Conservation (phyloP, 2,329 filamentous ascomycete genomes). For the Zasmidium cellare region DNA sequence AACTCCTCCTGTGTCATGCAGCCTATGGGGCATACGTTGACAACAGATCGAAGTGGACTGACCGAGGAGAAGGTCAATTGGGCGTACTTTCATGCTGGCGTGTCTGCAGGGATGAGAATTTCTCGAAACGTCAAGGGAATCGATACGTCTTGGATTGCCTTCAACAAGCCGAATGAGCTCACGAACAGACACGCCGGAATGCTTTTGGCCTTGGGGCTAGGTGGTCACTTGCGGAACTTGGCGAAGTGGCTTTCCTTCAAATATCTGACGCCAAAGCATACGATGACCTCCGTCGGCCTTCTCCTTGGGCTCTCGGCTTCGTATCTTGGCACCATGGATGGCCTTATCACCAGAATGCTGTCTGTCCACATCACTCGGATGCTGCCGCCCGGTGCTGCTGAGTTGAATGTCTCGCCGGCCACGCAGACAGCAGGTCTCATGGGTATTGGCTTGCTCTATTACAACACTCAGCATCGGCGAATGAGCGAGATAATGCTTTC, state of each 20-base stretch:
- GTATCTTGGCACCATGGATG: constrained; percentile 96
- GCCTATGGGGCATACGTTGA: constrained; percentile 86
- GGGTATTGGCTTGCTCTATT: constrained; percentile 94
- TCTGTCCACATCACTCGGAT: constrained; percentile 96
- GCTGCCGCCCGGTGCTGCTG: constrained; percentile 86
- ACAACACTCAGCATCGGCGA: constrained; percentile 89
- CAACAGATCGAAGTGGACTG: constrained; percentile 83
- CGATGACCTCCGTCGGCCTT: constrained; percentile 98
- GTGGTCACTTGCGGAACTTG: constrained; percentile 89
- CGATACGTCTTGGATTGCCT: constrained; percentile 97
- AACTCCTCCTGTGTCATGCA: constrained; percentile 90
- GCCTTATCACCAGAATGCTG: constrained; percentile 83
- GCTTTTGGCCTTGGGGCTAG: constrained; percentile 83
- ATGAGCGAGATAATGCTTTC: constrained; percentile 99
- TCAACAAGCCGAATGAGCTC: constrained; percentile 91
- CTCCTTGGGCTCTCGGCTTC: constrained; percentile 89
- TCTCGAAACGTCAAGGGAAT: constrained; percentile 88
- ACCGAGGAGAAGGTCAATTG: constrained; percentile 97
- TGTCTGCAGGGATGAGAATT: constrained; percentile 88
- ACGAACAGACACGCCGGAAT: constrained; percentile 97
- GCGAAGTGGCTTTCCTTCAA: constrained; percentile 99
- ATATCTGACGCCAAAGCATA: constrained; percentile 97
- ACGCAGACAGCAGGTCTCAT: constrained; percentile 96
- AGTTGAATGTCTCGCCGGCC: constrained; percentile 87
- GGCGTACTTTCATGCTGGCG: constrained; percentile 97